A percentile compares a stretch with the other conserved stretches of the same genome.
These are phyloP conservation scores for Plectosphaerella plurivora DNA, from an alignment of 2,329 filamentous ascomycete genomes.

Conservation along the genomic window DNA sequence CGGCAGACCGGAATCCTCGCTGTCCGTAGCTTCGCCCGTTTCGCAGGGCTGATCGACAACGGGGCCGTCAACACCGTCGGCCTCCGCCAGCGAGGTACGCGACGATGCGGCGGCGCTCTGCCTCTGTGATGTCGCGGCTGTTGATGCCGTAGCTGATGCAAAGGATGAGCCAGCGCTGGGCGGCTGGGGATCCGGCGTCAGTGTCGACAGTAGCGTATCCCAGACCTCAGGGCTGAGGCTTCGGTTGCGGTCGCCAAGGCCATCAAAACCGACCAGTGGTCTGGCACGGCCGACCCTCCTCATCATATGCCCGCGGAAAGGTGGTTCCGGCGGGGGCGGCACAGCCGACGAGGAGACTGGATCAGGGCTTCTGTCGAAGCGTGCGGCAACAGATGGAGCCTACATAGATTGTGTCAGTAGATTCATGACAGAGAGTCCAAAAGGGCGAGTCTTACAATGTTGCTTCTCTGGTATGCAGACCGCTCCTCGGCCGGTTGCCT, in stretches of 20 bases:
- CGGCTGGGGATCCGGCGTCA: constrained; percentile 75
- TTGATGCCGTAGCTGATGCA: constrained; percentile 56
- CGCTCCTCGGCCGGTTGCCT: too few relatives aligned
- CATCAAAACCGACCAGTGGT: constrained; percentile 45
- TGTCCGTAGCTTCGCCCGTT: constrained; percentile 52
- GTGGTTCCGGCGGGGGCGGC: too few relatives aligned
- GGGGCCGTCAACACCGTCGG: constrained; percentile 29
- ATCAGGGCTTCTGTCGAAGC: constrained; percentile 12
- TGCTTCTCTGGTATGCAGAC: not conserved
- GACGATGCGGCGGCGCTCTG: constrained; percentile 40
- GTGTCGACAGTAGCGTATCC: constrained; percentile 75
- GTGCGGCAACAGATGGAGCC: constrained; percentile 11
- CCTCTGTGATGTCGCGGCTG: constrained; percentile 29
- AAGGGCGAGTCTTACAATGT: not conserved
- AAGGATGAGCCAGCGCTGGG: constrained; percentile 83
- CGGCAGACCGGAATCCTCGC: constrained; percentile 30
- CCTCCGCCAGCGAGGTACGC: constrained; percentile 39
- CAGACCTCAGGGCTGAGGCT: constrained; percentile 77
- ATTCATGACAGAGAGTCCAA: not conserved
- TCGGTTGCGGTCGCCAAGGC: constrained; percentile 78
- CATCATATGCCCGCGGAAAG: too few relatives aligned
- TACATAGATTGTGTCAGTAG: not conserved
- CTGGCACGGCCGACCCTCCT: too few relatives aligned
- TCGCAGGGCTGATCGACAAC: constrained; percentile 40
- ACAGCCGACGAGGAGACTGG: too few relatives aligned